Evolutionary conservation across 768 basidiomycete genomes (phyloP).

Genomic region (Boletus reticuloceps): DNA sequence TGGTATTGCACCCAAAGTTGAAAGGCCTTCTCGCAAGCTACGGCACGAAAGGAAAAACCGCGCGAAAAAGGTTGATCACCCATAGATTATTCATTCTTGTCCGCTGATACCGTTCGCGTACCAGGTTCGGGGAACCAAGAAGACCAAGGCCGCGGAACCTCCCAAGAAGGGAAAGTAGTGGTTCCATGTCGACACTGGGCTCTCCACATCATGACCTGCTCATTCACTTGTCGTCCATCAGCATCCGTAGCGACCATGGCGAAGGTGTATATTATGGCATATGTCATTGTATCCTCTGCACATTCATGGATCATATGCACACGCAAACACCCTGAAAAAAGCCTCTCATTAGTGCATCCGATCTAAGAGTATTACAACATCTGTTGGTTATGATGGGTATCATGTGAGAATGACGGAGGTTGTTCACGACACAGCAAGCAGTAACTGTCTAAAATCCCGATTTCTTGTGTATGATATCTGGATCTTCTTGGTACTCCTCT

Average conservation of each 20-base stretch:
- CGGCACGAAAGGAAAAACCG: conserved; percentile 99
- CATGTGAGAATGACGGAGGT: conserved; percentile 16
- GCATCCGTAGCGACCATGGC: conserved; percentile 36
- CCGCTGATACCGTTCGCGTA: conserved; percentile 16
- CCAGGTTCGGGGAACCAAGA: conserved; percentile 93
- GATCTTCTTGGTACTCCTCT: conserved; percentile 99
- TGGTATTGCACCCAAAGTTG: conserved; percentile 71
- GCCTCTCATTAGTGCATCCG: conserved; percentile 22
- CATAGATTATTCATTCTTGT: background rate
- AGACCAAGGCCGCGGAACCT: conserved; percentile 88
- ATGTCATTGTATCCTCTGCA: conserved; percentile 31
- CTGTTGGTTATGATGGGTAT: conserved; percentile 34
- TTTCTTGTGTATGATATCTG: conserved; percentile 97
- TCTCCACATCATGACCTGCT: conserved; percentile 12
- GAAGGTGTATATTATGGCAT: conserved; percentile 41
- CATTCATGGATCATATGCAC: conserved; percentile 28
- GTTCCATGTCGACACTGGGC: conserved; percentile 25
- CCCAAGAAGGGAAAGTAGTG: conserved; percentile 89
- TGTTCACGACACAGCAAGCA: conserved; percentile 13
- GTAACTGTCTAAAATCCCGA: conserved; percentile 60
- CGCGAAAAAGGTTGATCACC: conserved; percentile 84
- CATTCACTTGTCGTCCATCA: conserved; percentile 29
- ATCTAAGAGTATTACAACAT: conserved; percentile 34
- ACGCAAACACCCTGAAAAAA: conserved; percentile 17
- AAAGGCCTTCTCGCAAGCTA: conserved; percentile 92